Conservation (phyloP, 2,329 filamentous ascomycete species). For the Colletotrichum orbiculare region DNA sequence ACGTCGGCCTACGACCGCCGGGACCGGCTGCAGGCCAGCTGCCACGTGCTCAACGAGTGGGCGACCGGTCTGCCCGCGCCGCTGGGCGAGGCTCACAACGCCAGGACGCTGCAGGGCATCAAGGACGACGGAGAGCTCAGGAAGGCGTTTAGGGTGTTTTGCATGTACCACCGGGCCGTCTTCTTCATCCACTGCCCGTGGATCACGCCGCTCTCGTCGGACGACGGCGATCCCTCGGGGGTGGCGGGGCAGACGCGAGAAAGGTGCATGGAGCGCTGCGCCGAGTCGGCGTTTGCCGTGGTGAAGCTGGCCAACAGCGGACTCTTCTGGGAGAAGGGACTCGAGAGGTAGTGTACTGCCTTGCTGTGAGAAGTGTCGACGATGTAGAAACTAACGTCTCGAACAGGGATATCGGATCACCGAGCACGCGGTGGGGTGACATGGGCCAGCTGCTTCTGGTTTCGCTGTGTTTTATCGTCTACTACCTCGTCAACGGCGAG, state of each 20-base stretch:
- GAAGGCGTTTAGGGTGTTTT: slow-evolving; percentile 25
- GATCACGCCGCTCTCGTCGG: slow-evolving; percentile 9
- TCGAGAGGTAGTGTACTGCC: slow-evolving; percentile 6
- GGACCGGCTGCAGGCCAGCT: slow-evolving; percentile 25
- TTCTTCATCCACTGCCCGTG: slow-evolving; percentile 29
- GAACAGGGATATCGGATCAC: slow-evolving; percentile 13
- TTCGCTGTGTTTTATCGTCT: slow-evolving; percentile 31
- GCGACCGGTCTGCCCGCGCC: slow-evolving; percentile 7
- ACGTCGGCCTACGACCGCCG: slow-evolving; percentile 13
- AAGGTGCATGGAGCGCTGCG: slow-evolving; percentile 16
- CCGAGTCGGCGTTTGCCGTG: slow-evolving; percentile 27
- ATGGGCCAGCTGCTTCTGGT: slow-evolving; percentile 30
- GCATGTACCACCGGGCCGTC: slow-evolving; percentile 27
- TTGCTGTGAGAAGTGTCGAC: not conserved
- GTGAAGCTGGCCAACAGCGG: slow-evolving; percentile 27
- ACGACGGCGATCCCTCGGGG: not conserved
- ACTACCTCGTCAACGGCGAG: slow-evolving; percentile 25
- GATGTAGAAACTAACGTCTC: not conserved
- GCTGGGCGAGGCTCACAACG: slow-evolving; percentile 20
- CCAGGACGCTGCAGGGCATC: slow-evolving; percentile 14
- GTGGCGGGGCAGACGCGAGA: slow-evolving; percentile 16
- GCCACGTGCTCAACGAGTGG: slow-evolving; percentile 28
- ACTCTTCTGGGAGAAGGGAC: slow-evolving; percentile 23
- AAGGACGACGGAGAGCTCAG: slow-evolving; percentile 14
- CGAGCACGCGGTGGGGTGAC: slow-evolving; percentile 22